Evolutionary conservation across 495 filamentous ascomycete species (phyloP), one percentile per base, ranked within the genome.

Genomic region (Aspergillus panamensis): DNA sequence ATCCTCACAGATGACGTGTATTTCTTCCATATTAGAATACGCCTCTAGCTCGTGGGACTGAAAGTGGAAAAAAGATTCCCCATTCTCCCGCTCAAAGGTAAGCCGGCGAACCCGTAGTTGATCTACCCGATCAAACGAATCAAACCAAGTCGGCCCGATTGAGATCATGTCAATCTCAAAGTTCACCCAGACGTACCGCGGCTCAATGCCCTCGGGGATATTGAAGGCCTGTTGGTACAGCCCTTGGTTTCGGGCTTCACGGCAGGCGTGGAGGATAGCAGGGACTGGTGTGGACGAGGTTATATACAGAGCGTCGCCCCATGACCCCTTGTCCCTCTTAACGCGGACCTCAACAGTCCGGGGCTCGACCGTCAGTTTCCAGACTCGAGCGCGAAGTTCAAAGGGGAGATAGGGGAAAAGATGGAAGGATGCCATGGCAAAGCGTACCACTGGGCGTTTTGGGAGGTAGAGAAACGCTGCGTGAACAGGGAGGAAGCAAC

Each of bases 121-220:
- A 1, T 39, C 48, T 2, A 14, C 7, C 9, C 1, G n/a, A 5
- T 39, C 3, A 21, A 51, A 12, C 2, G 33, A 8, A 4, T 37
- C 7, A 21, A 39, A 20, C 12, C 20, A 20, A 3, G 49, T 39
- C 17, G 17, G 3, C 17, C 49, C 49, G 16, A 51, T 51, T 8
- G 49, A 35, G 13, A 51, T 39, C 49, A 51, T 51, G 8, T 51
- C 49, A 8, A 19, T 39, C 14, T 51, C 31, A 39, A 51, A 51
- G 49, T 51, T 51, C 1, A 51, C 49, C 49, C 49, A 51, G 49
- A 39, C 20, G 19, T 51, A 51, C 9, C 47, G 47, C 21, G 48
- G 48, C 30, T 14, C 29, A 33, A 13, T 6, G 29, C 10, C 25
- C 8, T 14, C 7, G 8, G 33, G 8, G 14, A 51, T 2, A 35